A percentile compares a stretch with the other conserved stretches of the same genome.
These are phyloP conservation scores for Globisporangium carolinianum DNA, from an alignment of 352 stramenopile species.

Conservation along the genomic window DNA sequence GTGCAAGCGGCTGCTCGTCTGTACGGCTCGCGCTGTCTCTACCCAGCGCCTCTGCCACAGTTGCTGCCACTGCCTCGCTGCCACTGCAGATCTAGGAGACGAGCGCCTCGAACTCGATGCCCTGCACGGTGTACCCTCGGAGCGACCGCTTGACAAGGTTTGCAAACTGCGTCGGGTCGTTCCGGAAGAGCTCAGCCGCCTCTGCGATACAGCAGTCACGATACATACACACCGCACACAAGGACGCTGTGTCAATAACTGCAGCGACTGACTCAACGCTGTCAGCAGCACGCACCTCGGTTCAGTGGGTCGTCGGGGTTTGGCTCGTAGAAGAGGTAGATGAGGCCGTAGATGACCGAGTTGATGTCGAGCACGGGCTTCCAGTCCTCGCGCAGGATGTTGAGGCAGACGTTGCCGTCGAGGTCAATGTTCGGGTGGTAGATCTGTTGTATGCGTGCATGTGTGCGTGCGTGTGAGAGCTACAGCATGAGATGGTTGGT, in stretches of 20 bases:
- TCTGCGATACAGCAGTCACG: conserved; percentile 37
- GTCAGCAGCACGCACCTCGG: conserved; percentile 37
- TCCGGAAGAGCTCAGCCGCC: conserved; percentile 95
- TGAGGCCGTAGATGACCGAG: conserved; percentile 98
- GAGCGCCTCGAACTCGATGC: conserved; percentile 79
- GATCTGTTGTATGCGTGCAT: conserved; percentile 59
- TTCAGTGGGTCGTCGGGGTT: conserved; percentile 99
- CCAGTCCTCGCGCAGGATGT: conserved; percentile 98
- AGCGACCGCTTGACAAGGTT: conserved; percentile 84
- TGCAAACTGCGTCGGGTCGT: conserved; percentile 90
- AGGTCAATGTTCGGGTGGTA: conserved; percentile 99
- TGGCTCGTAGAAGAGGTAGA: conserved; percentile 99
- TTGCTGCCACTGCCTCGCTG: background rate
- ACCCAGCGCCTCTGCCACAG: too few relatives aligned
- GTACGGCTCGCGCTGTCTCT: too few relatives aligned
- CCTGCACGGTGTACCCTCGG: conserved; percentile 72
- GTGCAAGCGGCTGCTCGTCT: too few relatives aligned
- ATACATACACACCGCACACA: too few relatives aligned
- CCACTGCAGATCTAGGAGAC: conserved; percentile 26
- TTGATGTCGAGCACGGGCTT: conserved; percentile 99
- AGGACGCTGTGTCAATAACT: background rate
- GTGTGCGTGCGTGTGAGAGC: background rate
- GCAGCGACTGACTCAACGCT: background rate
- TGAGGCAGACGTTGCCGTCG: conserved; percentile 97
- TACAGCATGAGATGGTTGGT: background rate